phyloP scores from a whole-genome alignment of 495 filamentous ascomycete genomes.

The Staphylotrichum tortipilum region DNA sequence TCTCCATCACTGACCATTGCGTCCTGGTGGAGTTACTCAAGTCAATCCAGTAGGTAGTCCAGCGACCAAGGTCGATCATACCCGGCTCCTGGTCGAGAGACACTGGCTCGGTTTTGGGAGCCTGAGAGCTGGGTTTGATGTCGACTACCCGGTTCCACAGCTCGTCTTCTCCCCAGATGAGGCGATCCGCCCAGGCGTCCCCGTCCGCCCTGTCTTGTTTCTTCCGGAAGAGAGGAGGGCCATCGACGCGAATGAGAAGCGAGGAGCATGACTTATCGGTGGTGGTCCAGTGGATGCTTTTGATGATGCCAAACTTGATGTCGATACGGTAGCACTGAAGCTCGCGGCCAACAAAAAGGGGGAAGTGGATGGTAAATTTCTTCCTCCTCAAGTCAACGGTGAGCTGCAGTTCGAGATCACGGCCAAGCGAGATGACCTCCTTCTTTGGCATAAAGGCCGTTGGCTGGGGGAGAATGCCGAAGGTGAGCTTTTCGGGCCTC shows the following conservation, averaged over 20 bases:
- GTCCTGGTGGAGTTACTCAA: slow-evolving; percentile 29
- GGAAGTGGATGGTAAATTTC: slow-evolving; percentile 35
- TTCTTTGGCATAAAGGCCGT: slow-evolving; percentile 44
- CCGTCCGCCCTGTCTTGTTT: slow-evolving; percentile 35
- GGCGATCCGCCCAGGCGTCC: slow-evolving; percentile 37
- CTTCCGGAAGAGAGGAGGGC: slow-evolving; percentile 57
- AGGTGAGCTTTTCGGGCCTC: slow-evolving; percentile 30
- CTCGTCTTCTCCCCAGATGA: slow-evolving; percentile 56
- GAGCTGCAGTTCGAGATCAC: slow-evolving; percentile 16
- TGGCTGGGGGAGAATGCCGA: slow-evolving; percentile 45
- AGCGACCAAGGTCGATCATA: slow-evolving; percentile 71
- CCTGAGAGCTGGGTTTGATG: slow-evolving; percentile 44
- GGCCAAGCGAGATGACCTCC: slow-evolving; percentile 11
- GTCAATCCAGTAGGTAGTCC: slow-evolving; percentile 57
- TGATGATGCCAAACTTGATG: slow-evolving; percentile 57
- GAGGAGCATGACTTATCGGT: slow-evolving; percentile 23
- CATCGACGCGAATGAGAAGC: slow-evolving; percentile 52
- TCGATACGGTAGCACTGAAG: slow-evolving; percentile 37
- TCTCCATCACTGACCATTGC: slow-evolving; percentile 37
- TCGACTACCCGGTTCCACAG: slow-evolving; percentile 70
- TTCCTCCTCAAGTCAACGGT: slow-evolving; percentile 36
- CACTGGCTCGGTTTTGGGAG: slow-evolving; percentile 31
- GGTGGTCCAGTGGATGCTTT: slow-evolving; percentile 43
- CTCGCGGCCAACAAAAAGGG: neutral
- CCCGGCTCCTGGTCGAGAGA: slow-evolving; percentile 48